Conservation (phyloP, 371 early-diverging fungal genomes). For the Circinella umbellata region DNA sequence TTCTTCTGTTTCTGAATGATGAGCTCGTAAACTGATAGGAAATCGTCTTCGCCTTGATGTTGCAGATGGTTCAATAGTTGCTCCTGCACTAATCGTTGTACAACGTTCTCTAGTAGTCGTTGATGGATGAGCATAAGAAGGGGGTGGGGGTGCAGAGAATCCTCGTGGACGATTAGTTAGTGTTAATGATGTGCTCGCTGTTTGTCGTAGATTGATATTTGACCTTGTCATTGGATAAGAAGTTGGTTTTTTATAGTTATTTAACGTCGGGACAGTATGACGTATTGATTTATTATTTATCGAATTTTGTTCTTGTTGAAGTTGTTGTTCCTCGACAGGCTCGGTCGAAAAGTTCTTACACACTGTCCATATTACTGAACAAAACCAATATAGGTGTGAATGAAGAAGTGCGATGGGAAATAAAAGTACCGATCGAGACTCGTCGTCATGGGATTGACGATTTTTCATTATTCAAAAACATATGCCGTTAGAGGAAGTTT, state of each 20-base stretch:
- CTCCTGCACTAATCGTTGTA: slow-evolving; percentile 3
- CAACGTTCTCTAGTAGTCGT: slow-evolving; percentile 1
- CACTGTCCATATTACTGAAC: slow-evolving; percentile 24
- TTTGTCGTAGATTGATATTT: too few species aligned
- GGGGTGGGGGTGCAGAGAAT: slow-evolving; percentile 6
- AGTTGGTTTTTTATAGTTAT: not conserved
- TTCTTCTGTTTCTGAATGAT: not conserved
- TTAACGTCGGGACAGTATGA: too few species aligned
- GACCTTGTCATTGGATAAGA: not conserved
- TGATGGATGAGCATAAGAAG: not conserved
- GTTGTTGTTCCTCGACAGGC: not conserved
- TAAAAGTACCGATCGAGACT: slow-evolving; percentile 11
- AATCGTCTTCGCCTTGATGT: not conserved
- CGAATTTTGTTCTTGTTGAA: not conserved
- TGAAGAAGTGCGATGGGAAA: slow-evolving; percentile 23
- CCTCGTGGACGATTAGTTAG: not conserved
- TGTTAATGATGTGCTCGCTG: not conserved
- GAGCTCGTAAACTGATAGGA: not conserved
- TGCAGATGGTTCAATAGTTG: not conserved
- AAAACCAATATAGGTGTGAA: slow-evolving; percentile 24
- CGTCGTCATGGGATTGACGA: slow-evolving; percentile 12
- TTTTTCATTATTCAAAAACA: not conserved
- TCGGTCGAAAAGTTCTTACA: slow-evolving; percentile 12
- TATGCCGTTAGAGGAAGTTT: not conserved
- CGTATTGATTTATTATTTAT: not conserved